Percentiles rank a stretch among this genome's conserved stretches.
phyloP scores from a whole-genome alignment of 129 eudicot species.

The Gnaphalium uliginosum region DNA sequence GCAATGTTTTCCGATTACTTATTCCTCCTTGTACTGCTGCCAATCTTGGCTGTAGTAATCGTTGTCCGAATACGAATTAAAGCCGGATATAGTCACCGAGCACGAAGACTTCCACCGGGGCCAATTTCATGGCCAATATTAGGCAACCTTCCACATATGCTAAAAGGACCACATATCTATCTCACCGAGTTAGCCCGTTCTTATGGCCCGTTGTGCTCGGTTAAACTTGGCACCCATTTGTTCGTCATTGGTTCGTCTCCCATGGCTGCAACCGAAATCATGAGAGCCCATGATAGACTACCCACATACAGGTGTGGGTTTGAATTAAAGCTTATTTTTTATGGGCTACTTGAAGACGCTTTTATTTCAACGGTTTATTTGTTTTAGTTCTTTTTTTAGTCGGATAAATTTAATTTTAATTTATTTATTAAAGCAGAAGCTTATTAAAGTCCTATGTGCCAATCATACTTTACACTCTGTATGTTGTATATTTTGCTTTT shows the following conservation, averaged over 20 bases:
- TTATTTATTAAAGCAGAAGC: no score
- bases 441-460: no score
- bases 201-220: constrained; percentile 31
- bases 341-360: no score
- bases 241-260: constrained; percentile 37
- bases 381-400: no score
- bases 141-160: constrained; percentile 39
- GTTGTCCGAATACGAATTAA: neutral
- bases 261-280: constrained; percentile 37
- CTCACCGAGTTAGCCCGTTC: constrained; percentile 27
- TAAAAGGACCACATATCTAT: constrained; percentile 40
- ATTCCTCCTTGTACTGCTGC: constrained; percentile 9
- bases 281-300: constrained; percentile 28
- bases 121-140: constrained; percentile 34
- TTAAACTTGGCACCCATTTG: constrained; percentile 42
- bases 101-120: constrained; percentile 35
- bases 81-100: neutral
- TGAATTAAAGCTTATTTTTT: neutral
- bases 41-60: constrained; percentile 15
- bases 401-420: no score
- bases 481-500: no score
- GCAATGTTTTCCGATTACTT: constrained; percentile 5
- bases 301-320: constrained; percentile 28
- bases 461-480: no score
- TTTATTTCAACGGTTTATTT: no score